Percentiles rank a stretch among this genome's conserved stretches.
Conservation (phyloP, 2,329 filamentous ascomycete species). For the Elsinoe fawcettii region DNA sequence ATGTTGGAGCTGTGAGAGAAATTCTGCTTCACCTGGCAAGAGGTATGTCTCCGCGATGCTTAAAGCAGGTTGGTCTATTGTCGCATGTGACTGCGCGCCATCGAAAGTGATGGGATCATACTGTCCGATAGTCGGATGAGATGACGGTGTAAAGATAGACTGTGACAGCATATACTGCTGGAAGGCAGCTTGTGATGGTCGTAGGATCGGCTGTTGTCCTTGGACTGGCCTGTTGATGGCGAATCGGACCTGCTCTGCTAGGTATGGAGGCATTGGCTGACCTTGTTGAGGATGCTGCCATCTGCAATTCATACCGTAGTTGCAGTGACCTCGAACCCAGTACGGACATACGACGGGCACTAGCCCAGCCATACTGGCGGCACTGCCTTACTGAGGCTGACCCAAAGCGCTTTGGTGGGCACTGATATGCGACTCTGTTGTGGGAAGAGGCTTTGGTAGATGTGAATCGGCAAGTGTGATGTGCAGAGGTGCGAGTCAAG, state of each 20-base stretch:
- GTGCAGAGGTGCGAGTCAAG: background rate
- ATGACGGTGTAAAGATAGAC: background rate
- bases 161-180: background rate
- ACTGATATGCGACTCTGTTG: background rate
- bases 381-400: background rate
- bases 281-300: background rate
- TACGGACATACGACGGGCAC: background rate
- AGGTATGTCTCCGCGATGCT: background rate
- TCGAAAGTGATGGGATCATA: background rate
- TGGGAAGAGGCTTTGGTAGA: background rate
- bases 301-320: background rate
- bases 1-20: background rate
- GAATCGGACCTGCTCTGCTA: background rate
- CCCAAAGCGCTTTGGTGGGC: no score
- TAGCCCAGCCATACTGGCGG: background rate
- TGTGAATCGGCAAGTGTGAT: background rate
- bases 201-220: background rate
- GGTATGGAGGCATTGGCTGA: background rate
- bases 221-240: background rate
- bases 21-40: background rate
- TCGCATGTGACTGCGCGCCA: background rate
- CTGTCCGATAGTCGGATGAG: no score
- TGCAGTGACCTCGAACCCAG: conserved; percentile 3
- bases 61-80: background rate
- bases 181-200: background rate